Conservation (phyloP, 257 asterid species). For the Rehmannia glutinosa region DNA sequence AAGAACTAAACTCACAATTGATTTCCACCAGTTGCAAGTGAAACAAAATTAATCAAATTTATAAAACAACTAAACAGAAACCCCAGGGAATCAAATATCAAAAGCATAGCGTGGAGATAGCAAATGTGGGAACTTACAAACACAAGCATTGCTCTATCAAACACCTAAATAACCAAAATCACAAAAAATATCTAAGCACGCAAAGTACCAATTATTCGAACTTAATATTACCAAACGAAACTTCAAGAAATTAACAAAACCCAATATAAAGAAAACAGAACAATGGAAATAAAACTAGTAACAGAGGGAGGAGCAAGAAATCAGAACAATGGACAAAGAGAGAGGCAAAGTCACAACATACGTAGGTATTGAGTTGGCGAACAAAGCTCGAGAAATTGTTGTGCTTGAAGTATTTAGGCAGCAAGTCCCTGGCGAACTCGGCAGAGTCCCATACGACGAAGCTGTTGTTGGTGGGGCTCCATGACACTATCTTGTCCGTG, state of each 20-base stretch:
- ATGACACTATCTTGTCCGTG: constrained; percentile 63
- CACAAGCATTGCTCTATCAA: neutral
- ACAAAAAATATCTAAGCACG: neutral
- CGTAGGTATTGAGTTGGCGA: constrained; percentile 58
- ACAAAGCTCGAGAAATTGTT: constrained; percentile 83
- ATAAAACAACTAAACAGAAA: neutral
- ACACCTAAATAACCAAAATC: neutral
- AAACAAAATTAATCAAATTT: neutral
- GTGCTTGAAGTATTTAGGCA: constrained; percentile 80
- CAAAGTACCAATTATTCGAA: neutral
- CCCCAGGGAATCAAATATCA: neutral
- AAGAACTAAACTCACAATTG: neutral
- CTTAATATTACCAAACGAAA: neutral
- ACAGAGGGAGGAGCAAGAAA: neutral
- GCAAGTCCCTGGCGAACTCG: constrained; percentile 56
- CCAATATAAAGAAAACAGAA: neutral
- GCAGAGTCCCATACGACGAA: constrained; percentile 83
- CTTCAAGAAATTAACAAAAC: neutral
- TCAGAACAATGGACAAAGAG: neutral
- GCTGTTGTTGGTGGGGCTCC: constrained; percentile 66
- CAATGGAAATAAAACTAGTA: neutral
- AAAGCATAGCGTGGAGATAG: neutral
- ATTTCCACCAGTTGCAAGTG: neutral
- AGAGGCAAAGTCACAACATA: constrained; percentile 1
- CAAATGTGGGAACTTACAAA: neutral